Percentiles rank a stretch among this genome's conserved stretches.
phyloP scores from a whole-genome alignment of 768 basidiomycete species.

The Dioszegia hungarica region DNA sequence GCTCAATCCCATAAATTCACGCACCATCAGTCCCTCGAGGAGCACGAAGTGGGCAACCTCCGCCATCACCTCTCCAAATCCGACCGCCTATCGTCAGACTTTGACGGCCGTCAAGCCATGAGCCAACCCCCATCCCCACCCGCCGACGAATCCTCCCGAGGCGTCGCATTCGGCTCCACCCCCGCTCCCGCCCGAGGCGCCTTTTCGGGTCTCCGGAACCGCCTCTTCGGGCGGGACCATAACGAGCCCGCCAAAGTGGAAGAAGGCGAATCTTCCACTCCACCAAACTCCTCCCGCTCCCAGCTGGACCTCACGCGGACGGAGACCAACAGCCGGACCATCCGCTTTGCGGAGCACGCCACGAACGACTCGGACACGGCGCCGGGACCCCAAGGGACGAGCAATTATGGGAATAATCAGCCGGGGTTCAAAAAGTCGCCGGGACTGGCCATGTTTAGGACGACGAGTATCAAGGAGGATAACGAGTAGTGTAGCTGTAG shows the following conservation, averaged over 20 bases:
- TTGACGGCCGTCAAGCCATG: neutral
- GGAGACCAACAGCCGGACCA: conserved; percentile 11
- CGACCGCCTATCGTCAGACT: conserved; percentile 13
- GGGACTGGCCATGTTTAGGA: conserved; percentile 32
- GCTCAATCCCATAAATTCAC: conserved; percentile 27
- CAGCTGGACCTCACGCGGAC: neutral
- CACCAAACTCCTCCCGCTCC: neutral
- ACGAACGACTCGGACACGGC: conserved; percentile 37
- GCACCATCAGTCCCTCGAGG: conserved; percentile 36
- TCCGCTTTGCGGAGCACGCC: conserved; percentile 40
- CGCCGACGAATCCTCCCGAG: neutral
- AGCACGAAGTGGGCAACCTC: conserved; percentile 32
- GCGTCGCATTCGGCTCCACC: neutral
- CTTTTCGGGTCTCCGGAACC: neutral
- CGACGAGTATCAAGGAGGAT: conserved; percentile 13
- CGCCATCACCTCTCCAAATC: conserved; percentile 20
- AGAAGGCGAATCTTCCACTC: neutral
- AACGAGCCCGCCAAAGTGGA: neutral
- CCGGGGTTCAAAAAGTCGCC: conserved; percentile 38
- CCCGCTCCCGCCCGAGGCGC: neutral
- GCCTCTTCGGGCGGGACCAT: neutral
- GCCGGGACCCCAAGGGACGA: conserved; percentile 18
- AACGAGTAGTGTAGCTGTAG: neutral
- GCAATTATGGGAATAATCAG: conserved; percentile 26
- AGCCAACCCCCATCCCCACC: neutral